Evolutionary conservation across 441 rosid genomes (phyloP).

Genomic region (Syzygium malaccense): DNA sequence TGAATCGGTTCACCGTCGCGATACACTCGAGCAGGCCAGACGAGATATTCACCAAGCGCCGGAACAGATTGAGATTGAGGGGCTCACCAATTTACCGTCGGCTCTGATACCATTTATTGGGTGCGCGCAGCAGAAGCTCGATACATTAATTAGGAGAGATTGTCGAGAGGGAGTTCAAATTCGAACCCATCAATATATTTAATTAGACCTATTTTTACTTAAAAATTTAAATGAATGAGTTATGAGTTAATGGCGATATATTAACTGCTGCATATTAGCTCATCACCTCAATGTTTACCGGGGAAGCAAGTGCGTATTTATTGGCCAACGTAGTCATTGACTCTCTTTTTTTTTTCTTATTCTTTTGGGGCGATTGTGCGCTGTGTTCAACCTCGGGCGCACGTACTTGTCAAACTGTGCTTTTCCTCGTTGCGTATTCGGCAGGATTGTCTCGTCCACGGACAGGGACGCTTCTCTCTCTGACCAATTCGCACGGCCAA

Average conservation of each 20-base stretch:
- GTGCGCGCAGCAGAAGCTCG: no score
- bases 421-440: background rate
- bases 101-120: no score
- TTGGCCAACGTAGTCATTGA: background rate
- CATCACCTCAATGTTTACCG: no score
- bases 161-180: no score
- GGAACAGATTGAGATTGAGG: no score
- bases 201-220: fast-evolving
- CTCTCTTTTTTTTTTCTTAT: fast-evolving
- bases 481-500: background rate
- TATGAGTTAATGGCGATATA: fast-evolving
- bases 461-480: background rate
- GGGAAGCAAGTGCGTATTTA: background rate
- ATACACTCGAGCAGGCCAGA: no score
- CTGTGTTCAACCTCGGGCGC: background rate
- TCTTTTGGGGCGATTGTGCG: background rate
- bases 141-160: no score
- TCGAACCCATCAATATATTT: fast-evolving
- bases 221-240: no score
- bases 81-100: no score
- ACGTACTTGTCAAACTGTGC: background rate
- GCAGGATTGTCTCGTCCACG: background rate
- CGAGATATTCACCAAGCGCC: no score
- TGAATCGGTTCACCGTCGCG: background rate
- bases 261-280: no score